A percentile compares a stretch with the other conserved stretches of the same genome.
These are phyloP conservation scores for Taiwanofungus camphoratus DNA, from an alignment of 1,284 basidiomycete genomes.

Conservation along the genomic window DNA sequence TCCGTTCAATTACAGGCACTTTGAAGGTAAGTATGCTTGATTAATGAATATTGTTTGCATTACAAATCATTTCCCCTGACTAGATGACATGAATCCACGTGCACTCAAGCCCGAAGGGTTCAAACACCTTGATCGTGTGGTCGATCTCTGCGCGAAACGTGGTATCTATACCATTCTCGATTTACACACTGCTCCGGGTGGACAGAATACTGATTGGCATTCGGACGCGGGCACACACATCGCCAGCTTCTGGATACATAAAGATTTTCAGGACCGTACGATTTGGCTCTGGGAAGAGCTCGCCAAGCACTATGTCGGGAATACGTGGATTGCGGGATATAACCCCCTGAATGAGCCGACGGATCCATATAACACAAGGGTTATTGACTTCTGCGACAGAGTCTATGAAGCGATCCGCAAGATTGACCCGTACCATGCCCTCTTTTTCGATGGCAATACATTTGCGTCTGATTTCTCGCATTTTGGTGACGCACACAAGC, in stretches of 20 bases:
- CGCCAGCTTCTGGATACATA: slow-evolving; percentile 66
- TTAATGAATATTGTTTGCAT: background rate
- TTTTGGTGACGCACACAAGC: slow-evolving; percentile 47
- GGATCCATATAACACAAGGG: slow-evolving; percentile 43
- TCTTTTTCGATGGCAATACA: slow-evolving; percentile 73
- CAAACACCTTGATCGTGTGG: slow-evolving; percentile 59
- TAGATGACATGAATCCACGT: slow-evolving; percentile 62
- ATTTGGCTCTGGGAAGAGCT: slow-evolving; percentile 68
- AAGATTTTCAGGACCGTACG: slow-evolving; percentile 69
- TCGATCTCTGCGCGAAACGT: slow-evolving; percentile 52
- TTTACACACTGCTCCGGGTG: slow-evolving; percentile 58
- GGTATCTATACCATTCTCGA: slow-evolving; percentile 60
- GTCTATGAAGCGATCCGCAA: slow-evolving; percentile 56
- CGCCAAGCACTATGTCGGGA: slow-evolving; percentile 56
- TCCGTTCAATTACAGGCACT: slow-evolving; percentile 65
- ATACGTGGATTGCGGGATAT: slow-evolving; percentile 63
- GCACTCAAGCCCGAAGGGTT: slow-evolving; percentile 57
- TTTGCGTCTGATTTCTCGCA: slow-evolving; percentile 71
- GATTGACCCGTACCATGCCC: slow-evolving; percentile 59
- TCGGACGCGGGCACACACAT: slow-evolving; percentile 48
- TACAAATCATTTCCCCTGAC: background rate
- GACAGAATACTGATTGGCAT: slow-evolving; percentile 58
- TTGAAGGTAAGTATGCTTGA: slow-evolving; percentile 34
- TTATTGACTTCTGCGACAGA: slow-evolving; percentile 60
- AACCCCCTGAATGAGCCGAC: slow-evolving; percentile 77